Conservation (phyloP, 352 stramenopile species). For the Phytophthora idaei region DNA sequence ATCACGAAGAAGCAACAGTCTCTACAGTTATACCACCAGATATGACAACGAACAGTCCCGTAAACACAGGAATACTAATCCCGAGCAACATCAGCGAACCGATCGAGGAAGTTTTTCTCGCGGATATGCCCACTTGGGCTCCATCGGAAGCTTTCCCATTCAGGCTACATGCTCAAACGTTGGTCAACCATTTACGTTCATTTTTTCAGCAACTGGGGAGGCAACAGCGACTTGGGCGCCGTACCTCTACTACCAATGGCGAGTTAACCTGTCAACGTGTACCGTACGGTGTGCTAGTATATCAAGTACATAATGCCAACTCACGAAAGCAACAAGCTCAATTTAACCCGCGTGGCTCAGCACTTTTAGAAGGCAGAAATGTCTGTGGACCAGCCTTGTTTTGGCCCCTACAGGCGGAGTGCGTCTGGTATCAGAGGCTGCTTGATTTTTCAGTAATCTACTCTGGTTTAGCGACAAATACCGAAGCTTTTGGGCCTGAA, state of each 20-base stretch:
- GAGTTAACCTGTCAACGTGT: conserved; percentile 29
- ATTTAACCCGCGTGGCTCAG: conserved; percentile 25
- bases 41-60: background rate
- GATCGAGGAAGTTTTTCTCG: conserved; percentile 44
- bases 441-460: conserved; percentile 15
- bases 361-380: conserved; percentile 4
- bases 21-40: too few relatives aligned
- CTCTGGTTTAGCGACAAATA: conserved; percentile 8
- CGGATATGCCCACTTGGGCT: conserved; percentile 13
- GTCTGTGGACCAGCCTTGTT: conserved; percentile 27
- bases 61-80: conserved; percentile 39
- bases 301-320: background rate
- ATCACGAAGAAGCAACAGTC: background rate
- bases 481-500: conserved; percentile 1
- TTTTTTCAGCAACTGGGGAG: conserved; percentile 28
- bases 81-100: conserved; percentile 28
- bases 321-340: conserved; percentile 12
- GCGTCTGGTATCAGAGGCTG: conserved; percentile 16
- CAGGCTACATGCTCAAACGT: conserved; percentile 21
- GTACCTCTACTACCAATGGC: background rate
- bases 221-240: conserved; percentile 10
- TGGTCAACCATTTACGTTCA: conserved; percentile 9
- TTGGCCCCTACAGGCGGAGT: conserved; percentile 26
- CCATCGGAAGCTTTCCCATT: conserved; percentile 16
- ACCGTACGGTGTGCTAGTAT: conserved; percentile 27